phyloP scores from a whole-genome alignment of 1,284 basidiomycete genomes.

The Austroboletus novae-zelandiae region DNA sequence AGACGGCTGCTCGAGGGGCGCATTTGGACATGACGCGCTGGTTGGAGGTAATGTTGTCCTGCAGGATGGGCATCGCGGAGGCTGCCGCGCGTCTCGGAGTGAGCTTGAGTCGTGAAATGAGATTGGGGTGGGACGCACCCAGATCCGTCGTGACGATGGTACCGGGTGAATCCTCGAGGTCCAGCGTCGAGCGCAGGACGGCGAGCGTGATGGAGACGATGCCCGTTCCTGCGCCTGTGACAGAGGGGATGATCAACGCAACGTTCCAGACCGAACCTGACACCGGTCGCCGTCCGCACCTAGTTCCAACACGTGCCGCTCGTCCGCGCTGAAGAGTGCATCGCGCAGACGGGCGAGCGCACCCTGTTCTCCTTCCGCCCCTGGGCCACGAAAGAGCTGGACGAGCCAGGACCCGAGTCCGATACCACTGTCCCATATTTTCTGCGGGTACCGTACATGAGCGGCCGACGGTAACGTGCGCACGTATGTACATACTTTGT shows the following conservation, averaged over 20 bases:
- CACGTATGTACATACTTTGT: constrained; percentile 67
- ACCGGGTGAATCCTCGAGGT: constrained; percentile 29
- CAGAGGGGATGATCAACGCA: background rate
- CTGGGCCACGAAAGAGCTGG: constrained; percentile 28
- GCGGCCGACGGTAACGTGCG: constrained; percentile 5
- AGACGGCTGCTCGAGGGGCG: constrained; percentile 44
- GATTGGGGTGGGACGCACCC: constrained; percentile 41
- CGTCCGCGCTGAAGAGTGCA: constrained; percentile 39
- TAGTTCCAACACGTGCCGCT: constrained; percentile 57
- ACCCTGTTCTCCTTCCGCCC: background rate
- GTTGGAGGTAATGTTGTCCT: constrained; percentile 66
- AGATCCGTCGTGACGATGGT: constrained; percentile 71
- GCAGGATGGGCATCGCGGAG: constrained; percentile 76
- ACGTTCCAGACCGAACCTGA: no score
- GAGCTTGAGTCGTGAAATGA: background rate
- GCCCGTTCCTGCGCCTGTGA: constrained; percentile 83
- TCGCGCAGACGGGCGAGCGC: constrained; percentile 22
- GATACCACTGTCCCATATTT: constrained; percentile 91
- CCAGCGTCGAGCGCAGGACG: constrained; percentile 41
- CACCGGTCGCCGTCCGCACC: constrained; percentile 42
- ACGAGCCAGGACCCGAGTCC: constrained; percentile 76
- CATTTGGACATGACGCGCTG: constrained; percentile 29
- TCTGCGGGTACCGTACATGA: constrained; percentile 55
- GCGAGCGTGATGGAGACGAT: constrained; percentile 72
- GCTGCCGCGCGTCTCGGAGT: constrained; percentile 39